Base-by-base conservation (phyloP, 768 basidiomycete species). In the Rhizopogon rudus region DNA sequence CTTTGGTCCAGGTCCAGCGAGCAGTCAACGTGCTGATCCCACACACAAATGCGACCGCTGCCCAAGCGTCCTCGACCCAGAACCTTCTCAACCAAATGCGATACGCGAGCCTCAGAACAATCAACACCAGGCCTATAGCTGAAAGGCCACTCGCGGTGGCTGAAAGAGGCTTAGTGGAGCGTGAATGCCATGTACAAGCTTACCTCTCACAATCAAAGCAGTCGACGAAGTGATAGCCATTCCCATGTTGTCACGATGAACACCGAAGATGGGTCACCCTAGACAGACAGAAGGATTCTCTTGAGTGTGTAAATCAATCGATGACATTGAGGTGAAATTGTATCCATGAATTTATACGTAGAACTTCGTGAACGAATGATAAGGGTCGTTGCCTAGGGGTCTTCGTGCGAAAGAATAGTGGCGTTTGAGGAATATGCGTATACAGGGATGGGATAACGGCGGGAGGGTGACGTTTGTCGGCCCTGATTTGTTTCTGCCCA, bases 11-110 rank as follows among this genome's bases (percentile, higher is more conserved):
- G 40, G 57, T 22, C 64, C 64, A 65, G 14, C 3, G 12, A 25
- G 57, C 44, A 6, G 33, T 22, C 16, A 57, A 22, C 17, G 39
- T 48, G 6, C 56, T 40, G 16, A 20, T 29, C 14, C 60, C 65
- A 7, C 46, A 66, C 10, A 55, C 3, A 35, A 65, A 48, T 1
- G 62, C 65, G 10, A 57, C 35, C 0, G 39, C 42, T 6, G 65
- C 65, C 58, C 55, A 66, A 40, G 54, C 28, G 29, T 67, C 65
- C 12, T 67, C 65, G 52, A 61, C 48, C 22, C 65, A 63, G 20
- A 66, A 44, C 12, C 59, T 55, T 40, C 51, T 55, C 31, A 67
- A 60, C 22, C 25, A 46, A 22, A 62, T 44, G 28, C 65, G 65
- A 35, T 65, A 63, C 50, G 61, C 49, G 16, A 66, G 9, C 29